These are phyloP conservation scores for Aspergillus melleus DNA, from an alignment of 2,329 filamentous ascomycete species.

Conservation along the genomic window DNA sequence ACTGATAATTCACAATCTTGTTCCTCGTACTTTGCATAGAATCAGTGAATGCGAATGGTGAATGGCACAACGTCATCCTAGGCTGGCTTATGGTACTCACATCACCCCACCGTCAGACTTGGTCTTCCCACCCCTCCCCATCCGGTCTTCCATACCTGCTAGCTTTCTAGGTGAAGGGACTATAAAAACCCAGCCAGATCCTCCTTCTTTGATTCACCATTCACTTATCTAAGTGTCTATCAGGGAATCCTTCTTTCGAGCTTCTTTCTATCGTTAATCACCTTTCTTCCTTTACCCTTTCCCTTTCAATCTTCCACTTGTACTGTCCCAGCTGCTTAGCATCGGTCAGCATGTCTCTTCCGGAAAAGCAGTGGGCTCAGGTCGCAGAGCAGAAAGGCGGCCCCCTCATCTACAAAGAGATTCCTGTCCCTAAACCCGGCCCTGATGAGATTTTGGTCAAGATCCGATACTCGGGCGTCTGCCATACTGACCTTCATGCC, in stretches of 20 bases:
- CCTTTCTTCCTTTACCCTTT: not conserved
- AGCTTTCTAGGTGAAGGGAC: not conserved
- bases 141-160: not conserved
- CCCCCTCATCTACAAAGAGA: conserved; percentile 57
- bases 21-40: not conserved
- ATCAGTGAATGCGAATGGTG: not conserved
- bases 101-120: conserved; percentile 3
- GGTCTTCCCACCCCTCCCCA: not conserved
- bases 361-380: conserved; percentile 85
- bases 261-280: not conserved
- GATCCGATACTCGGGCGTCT: conserved; percentile 86
- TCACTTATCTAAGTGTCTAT: not conserved
- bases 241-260: not conserved
- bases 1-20: not conserved
- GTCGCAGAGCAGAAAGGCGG: conserved; percentile 81
- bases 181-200: conserved; percentile 10
- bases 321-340: no score
- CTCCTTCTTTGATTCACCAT: not conserved
- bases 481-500: conserved; percentile 82
- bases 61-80: not conserved
- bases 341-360: conserved; percentile 53
- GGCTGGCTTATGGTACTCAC: not conserved
- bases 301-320: not conserved
- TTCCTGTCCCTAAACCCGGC: conserved; percentile 76
- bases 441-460: conserved; percentile 91